Base-by-base conservation (phyloP, 352 stramenopile species). In the Plasmopara muralis region DNA sequence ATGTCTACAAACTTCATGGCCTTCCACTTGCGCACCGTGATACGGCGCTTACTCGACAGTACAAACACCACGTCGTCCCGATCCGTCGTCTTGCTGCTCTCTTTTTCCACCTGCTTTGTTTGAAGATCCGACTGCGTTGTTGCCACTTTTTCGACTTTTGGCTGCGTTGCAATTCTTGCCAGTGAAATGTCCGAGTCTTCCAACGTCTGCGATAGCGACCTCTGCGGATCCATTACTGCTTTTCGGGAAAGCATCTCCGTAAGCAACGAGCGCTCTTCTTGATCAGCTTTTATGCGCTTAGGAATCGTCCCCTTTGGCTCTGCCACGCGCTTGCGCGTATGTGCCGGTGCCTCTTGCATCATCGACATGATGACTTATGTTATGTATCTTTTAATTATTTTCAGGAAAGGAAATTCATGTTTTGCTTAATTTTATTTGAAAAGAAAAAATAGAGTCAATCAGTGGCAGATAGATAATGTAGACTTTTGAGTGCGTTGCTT, bases 11-110 rank as follows among this genome's bases (percentile, higher is more conserved):
- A 59, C 30, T 68, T 64, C 39, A 69, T 56, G 9, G 28, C 44
- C 38, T 74, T 81, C 72, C 74, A 88, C 47, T 71, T 72, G 30
- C 74, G 74, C 49, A 83, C 72, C 2, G 74, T 78, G 47, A 88
- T 60, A 14, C 69, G 66, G 12, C 76, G 70, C 59, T 83, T 88
- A 9, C 59, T 51, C n/a, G 70, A 72, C 14, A 88, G 55, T 20
- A 83, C 64, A 51, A 88, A 85, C 15, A 72, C 60, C 3, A 65
- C 41, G 25, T 70, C 61, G 12, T 59, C 57, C 9, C 79, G 5
- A 9, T 56, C 49, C n/a, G 13, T 47, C 16, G 34, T 18, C 14
- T 47, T 53, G 9, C 29, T 30, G n/a, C 12, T 16, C 7, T 16
- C 37, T 16, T 41, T 14, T 41, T 18, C 37, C 0, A 30, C 9